Conservation (phyloP, 805 yeast genomes). For the Sugiyamaella boreocaroliniensis region DNA sequence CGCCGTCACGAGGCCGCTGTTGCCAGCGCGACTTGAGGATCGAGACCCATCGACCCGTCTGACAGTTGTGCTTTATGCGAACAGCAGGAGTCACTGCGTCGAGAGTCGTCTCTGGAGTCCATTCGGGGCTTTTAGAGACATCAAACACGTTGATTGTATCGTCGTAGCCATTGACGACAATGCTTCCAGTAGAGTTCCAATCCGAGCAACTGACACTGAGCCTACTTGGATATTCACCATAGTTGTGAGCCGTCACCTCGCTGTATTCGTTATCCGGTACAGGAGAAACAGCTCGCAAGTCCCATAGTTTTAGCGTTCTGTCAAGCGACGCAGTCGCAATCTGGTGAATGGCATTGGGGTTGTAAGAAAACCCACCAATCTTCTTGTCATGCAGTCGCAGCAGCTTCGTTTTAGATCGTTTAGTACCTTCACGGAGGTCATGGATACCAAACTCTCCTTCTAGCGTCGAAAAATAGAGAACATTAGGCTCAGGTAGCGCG, state of each 20-base stretch:
- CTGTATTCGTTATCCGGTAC: conserved; percentile 9
- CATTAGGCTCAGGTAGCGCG: conserved; percentile 48
- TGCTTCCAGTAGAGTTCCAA: conserved; percentile 59
- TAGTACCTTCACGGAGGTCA: conserved; percentile 52
- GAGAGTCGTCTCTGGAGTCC: conserved; percentile 18
- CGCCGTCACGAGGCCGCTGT: conserved; percentile 55
- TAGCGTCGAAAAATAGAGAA: conserved; percentile 67
- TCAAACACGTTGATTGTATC: conserved; percentile 73
- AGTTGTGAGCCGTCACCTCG: conserved; percentile 40
- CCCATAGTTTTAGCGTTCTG: conserved; percentile 81
- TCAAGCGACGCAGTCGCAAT: conserved; percentile 88
- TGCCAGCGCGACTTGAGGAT: conserved; percentile 90
- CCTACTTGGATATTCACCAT: conserved; percentile 63
- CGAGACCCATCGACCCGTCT: conserved; percentile 95
- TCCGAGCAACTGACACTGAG: conserved; percentile 80
- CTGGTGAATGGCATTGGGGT: conserved; percentile 59
- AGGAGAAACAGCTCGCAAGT: conserved; percentile 47
- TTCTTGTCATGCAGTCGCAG: conserved; percentile 77
- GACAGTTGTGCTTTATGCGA: conserved; percentile 81
- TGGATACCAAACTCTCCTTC: conserved; percentile 71
- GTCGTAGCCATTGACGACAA: conserved; percentile 92
- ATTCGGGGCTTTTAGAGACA: conserved; percentile 31
- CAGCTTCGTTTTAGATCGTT: conserved; percentile 30
- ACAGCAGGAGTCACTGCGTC: conserved; percentile 50
- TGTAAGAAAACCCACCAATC: conserved; percentile 80